Percentiles rank a stretch among this genome's conserved stretches.
These are phyloP conservation scores for Massospora cicadina DNA, from an alignment of 371 early-diverging fungal genomes.

Conservation along the genomic window DNA sequence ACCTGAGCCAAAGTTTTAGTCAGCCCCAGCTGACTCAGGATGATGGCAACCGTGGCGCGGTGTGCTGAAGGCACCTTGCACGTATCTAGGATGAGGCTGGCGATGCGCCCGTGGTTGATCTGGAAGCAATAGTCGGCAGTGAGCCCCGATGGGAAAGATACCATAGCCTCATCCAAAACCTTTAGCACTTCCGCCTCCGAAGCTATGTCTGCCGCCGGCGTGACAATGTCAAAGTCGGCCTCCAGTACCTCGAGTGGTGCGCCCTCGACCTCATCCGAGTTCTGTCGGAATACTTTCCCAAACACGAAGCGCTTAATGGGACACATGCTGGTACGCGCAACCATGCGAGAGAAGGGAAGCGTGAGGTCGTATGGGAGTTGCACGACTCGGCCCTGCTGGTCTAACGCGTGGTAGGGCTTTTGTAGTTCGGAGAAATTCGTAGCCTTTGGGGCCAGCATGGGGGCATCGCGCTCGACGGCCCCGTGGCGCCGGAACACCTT, in stretches of 20 bases:
- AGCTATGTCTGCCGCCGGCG: conserved; percentile 38
- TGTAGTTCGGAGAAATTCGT: conserved; percentile 46
- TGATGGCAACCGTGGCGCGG: conserved; percentile 30
- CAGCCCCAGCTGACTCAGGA: conserved; percentile 35
- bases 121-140: conserved; percentile 32
- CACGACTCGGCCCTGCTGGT: conserved; percentile 62
- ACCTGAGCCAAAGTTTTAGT: conserved; percentile 37
- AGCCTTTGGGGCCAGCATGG: conserved; percentile 71
- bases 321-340: conserved; percentile 51
- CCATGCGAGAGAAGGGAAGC: conserved; percentile 73
- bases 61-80: conserved; percentile 39
- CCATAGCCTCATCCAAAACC: conserved; percentile 66
- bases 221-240: conserved; percentile 83
- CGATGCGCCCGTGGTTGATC: conserved; percentile 35
- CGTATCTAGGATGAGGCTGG: conserved; percentile 37
- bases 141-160: conserved; percentile 51
- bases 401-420: conserved; percentile 60
- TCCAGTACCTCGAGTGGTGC: conserved; percentile 69
- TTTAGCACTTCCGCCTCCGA: conserved; percentile 82
- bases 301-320: conserved; percentile 73
- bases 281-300: conserved; percentile 52
- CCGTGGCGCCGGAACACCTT: conserved; percentile 75
- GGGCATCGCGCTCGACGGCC: conserved; percentile 65
- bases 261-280: conserved; percentile 39
- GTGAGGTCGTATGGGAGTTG: conserved; percentile 85